A percentile compares a stretch with the other conserved stretches of the same genome.
Conservation (phyloP, 805 yeast species). For the Myxozyma udenii region DNA sequence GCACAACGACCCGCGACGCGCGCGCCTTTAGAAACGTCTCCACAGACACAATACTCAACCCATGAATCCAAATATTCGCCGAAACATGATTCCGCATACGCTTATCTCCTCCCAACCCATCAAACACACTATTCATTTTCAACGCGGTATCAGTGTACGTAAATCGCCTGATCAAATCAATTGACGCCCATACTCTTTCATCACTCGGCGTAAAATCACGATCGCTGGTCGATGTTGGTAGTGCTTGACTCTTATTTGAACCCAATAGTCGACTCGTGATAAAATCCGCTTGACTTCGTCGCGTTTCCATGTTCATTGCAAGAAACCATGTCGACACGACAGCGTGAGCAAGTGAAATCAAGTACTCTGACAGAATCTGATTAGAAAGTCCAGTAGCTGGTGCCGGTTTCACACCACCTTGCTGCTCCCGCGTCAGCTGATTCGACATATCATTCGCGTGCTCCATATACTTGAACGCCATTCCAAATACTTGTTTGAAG, state of each 20-base stretch:
- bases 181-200: slow-evolving; percentile 57
- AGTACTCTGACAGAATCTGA: slow-evolving; percentile 53
- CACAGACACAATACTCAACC: slow-evolving; percentile 55
- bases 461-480: slow-evolving; percentile 75
- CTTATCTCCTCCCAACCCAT: slow-evolving; percentile 21
- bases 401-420: neutral
- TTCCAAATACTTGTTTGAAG: slow-evolving; percentile 74
- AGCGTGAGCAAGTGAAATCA: slow-evolving; percentile 60
- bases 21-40: slow-evolving; percentile 45
- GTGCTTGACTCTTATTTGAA: slow-evolving; percentile 39
- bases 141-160: slow-evolving; percentile 63
- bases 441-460: slow-evolving; percentile 52
- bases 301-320: slow-evolving; percentile 55
- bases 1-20: slow-evolving; percentile 41
- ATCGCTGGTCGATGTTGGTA: slow-evolving; percentile 26
- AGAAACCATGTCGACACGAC: slow-evolving; percentile 72
- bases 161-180: slow-evolving; percentile 67
- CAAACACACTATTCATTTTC: slow-evolving; percentile 40
- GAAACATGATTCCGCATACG: slow-evolving; percentile 30
- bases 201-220: slow-evolving; percentile 36
- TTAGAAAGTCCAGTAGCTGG: slow-evolving; percentile 2
- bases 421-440: neutral
- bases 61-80: slow-evolving; percentile 57
- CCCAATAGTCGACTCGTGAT: slow-evolving; percentile 56
- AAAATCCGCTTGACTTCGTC: slow-evolving; percentile 60